Conservation (phyloP, 306 rosid genomes). For the Notholithocarpus densiflorus region DNA sequence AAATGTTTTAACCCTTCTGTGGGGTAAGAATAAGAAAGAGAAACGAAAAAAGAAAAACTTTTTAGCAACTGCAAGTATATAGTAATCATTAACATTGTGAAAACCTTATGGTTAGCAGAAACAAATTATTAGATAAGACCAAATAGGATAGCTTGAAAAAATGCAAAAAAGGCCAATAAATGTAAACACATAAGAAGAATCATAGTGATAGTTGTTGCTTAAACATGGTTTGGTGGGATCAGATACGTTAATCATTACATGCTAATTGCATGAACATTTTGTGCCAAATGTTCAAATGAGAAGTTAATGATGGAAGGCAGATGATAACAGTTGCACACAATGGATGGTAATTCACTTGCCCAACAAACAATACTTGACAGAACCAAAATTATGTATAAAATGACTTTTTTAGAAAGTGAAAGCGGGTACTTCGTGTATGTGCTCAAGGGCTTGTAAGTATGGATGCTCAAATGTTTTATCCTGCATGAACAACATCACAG, state of each 20-base stretch:
- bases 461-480: constrained; percentile 90
- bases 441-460: constrained; percentile 86
- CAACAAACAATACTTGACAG: neutral
- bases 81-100: too few species aligned
- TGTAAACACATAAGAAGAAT: too few species aligned
- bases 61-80: too few species aligned
- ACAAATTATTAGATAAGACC: too few species aligned
- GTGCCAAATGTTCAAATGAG: neutral
- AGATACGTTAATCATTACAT: neutral
- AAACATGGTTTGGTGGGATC: neutral
- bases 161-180: too few species aligned
- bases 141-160: too few species aligned
- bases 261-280: neutral
- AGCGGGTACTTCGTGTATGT: constrained; percentile 63
- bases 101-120: too few species aligned
- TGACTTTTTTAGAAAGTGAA: neutral
- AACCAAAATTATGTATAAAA: neutral
- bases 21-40: too few species aligned
- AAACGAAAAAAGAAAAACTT: too few species aligned
- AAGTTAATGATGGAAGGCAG: neutral
- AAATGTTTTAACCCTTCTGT: too few species aligned
- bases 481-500: constrained; percentile 56
- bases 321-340: neutral
- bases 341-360: neutral
- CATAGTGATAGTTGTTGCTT: too few species aligned